Percentiles rank a stretch among this genome's conserved stretches.
Conservation (phyloP, 129 eudicot species). For the Smallanthus sonchifolius region DNA sequence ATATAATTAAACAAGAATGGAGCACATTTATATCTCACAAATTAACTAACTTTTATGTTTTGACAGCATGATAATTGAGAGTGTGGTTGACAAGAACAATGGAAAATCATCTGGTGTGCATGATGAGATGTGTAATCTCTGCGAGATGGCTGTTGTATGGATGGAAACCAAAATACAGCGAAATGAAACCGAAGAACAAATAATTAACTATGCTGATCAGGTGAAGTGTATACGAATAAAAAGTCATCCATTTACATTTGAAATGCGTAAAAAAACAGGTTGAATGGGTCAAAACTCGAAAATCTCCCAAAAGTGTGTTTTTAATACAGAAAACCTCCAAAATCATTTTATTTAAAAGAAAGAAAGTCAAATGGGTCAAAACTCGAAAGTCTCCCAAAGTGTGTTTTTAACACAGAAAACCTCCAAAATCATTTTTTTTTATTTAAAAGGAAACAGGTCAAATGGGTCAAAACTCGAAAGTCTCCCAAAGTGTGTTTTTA, state of each 20-base stretch:
- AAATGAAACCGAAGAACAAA: constrained; percentile 28
- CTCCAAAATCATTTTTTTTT: no score
- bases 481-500: not conserved
- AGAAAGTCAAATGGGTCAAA: no score
- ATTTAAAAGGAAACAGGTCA: not conserved
- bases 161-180: constrained; percentile 31
- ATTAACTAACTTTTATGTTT: not conserved
- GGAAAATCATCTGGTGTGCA: constrained; percentile 27
- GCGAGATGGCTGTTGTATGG: constrained; percentile 40
- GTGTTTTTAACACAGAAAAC: not conserved
- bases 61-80: constrained; percentile 78
- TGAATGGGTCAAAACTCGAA: not conserved
- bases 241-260: not conserved
- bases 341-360: not conserved
- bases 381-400: not conserved
- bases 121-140: constrained; percentile 27
- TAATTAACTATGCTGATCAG: constrained; percentile 34
- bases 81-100: constrained; percentile 58
- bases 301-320: not conserved
- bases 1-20: not conserved
- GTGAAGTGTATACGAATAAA: not conserved
- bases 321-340: not conserved
- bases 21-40: not conserved
- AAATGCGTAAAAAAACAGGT: not conserved
- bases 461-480: not conserved